These are phyloP conservation scores for Phaffia rhodozyma DNA, from an alignment of 1,284 basidiomycete species.

Conservation along the genomic window DNA sequence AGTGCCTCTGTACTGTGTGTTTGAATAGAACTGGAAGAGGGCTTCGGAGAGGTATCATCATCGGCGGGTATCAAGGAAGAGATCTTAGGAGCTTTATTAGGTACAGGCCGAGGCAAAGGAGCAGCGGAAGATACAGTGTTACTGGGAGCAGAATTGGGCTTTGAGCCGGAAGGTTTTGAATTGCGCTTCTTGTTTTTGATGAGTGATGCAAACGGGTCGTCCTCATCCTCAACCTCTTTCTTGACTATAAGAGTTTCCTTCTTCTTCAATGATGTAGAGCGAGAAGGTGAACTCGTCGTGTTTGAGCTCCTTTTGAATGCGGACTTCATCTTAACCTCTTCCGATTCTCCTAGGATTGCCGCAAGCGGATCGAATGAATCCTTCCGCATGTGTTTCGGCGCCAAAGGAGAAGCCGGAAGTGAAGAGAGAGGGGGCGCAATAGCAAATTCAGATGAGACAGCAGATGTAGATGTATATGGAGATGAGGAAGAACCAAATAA, in stretches of 20 bases:
- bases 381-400: background rate
- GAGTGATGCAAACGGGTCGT: conserved; percentile 3
- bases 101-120: background rate
- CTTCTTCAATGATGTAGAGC: background rate
- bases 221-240: background rate
- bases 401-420: background rate
- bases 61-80: background rate
- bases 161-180: background rate
- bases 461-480: background rate
- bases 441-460: no score
- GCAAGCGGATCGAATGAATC: conserved; percentile 1
- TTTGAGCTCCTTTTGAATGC: conserved; percentile 10
- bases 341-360: conserved; percentile 10
- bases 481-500: background rate
- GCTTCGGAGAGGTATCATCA: background rate
- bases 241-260: background rate
- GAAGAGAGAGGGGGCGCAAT: background rate
- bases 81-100: no score
- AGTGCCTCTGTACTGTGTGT: no score
- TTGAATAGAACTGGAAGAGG: background rate
- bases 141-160: no score
- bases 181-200: background rate
- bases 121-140: background rate
- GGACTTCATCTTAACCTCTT: conserved; percentile 14
- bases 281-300: background rate